Percentiles rank a stretch among this genome's conserved stretches.
Conservation (phyloP, 208 protist species). For the Crithidia mellificae region DNA sequence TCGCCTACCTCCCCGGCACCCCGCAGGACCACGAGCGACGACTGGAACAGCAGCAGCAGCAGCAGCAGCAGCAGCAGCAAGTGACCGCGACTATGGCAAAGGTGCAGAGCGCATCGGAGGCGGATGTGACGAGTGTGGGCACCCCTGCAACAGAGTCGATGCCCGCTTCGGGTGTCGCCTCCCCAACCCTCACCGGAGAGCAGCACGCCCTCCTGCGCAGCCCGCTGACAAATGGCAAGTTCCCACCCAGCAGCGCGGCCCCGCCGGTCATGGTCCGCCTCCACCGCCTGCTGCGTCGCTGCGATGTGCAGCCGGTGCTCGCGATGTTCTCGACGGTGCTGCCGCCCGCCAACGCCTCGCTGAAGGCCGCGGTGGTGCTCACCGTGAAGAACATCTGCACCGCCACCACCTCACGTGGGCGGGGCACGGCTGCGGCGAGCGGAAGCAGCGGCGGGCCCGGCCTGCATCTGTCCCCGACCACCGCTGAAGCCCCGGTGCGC, state of each 20-base stretch:
- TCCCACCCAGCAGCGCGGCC: neutral
- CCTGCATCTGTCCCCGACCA: neutral
- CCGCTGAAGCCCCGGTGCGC: no score
- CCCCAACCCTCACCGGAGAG: neutral
- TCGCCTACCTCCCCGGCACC: slow-evolving; percentile 52
- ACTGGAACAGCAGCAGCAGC: slow-evolving; percentile 8
- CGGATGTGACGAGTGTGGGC: neutral
- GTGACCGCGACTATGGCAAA: no score
- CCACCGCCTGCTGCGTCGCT: slow-evolving; percentile 71
- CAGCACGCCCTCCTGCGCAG: neutral
- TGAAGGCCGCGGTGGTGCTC: slow-evolving; percentile 50
- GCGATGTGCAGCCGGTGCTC: slow-evolving; percentile 67
- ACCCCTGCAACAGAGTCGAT: slow-evolving; percentile 1
- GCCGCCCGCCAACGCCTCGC: slow-evolving; percentile 49
- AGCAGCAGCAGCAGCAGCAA: neutral
- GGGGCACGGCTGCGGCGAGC: no score
- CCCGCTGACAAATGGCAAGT: neutral
- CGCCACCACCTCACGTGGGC: neutral
- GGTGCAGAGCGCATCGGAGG: slow-evolving; percentile 1
- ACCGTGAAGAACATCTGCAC: slow-evolving; percentile 60
- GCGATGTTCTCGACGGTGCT: slow-evolving; percentile 67
- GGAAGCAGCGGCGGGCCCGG: no score
- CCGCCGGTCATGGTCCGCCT: slow-evolving; percentile 40
- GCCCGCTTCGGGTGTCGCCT: slow-evolving; percentile 2
- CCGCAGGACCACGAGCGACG: neutral